phyloP scores from a whole-genome alignment of 2,329 filamentous ascomycete species.

The Fusarium chlamydosporum region DNA sequence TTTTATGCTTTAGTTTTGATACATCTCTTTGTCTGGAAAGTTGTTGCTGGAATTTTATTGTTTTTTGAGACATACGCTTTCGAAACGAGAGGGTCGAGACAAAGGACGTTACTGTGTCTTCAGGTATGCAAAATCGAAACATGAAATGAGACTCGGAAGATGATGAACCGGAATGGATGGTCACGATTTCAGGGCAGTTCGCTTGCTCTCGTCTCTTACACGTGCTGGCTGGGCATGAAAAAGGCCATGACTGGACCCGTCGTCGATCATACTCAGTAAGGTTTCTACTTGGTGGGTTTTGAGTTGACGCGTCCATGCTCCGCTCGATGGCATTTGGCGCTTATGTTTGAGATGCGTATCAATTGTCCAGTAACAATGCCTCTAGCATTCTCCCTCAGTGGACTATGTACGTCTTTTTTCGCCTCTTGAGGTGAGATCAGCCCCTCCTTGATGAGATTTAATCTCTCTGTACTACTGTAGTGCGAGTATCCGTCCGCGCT shows the following conservation, averaged over 20 bases:
- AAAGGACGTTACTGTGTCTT: not conserved
- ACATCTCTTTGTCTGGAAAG: slow-evolving; percentile 12
- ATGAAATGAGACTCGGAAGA: slow-evolving; percentile 39
- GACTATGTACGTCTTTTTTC: slow-evolving; percentile 5
- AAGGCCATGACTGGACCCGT: slow-evolving; percentile 4
- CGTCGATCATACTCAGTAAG: slow-evolving; percentile 37
- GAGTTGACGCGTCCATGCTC: slow-evolving; percentile 44
- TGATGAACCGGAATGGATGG: slow-evolving; percentile 28
- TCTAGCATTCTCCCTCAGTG: slow-evolving; percentile 14
- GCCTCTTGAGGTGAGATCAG: slow-evolving; percentile 25
- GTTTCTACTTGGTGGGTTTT: slow-evolving; percentile 34
- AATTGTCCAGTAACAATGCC: slow-evolving; percentile 28
- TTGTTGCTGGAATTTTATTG: not conserved
- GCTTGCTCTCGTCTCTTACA: slow-evolving; percentile 18
- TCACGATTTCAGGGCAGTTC: slow-evolving; percentile 18
- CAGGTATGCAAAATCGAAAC: slow-evolving; percentile 32
- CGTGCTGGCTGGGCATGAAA: slow-evolving; percentile 21
- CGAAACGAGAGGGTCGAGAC: slow-evolving; percentile 25
- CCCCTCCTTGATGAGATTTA: slow-evolving; percentile 23
- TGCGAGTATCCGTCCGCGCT: slow-evolving; percentile 6
- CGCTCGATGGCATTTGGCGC: slow-evolving; percentile 14
- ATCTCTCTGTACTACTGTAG: slow-evolving; percentile 21
- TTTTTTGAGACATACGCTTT: slow-evolving; percentile 5
- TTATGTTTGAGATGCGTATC: slow-evolving; percentile 40
- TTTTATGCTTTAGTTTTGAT: slow-evolving; percentile 21